Evolutionary conservation across 2,329 filamentous ascomycete species (phyloP).

Genomic region (Xylaria sp.): DNA sequence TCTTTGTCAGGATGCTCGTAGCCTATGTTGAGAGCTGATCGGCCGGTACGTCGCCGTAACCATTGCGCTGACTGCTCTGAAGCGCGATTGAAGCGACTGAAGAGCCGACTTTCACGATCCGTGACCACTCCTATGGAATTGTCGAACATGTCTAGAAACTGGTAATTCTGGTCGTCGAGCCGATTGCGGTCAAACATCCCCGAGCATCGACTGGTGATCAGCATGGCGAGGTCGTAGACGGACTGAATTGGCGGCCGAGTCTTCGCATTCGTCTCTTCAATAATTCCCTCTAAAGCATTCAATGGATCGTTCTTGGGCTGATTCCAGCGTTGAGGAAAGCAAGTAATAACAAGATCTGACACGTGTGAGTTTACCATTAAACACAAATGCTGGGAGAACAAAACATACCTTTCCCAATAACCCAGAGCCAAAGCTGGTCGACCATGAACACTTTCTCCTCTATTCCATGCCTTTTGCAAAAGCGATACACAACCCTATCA

Average conservation of each 20-base stretch:
- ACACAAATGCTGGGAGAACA: not conserved
- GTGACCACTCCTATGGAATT: slow-evolving; percentile 67
- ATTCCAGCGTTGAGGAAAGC: slow-evolving; percentile 68
- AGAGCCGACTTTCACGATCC: slow-evolving; percentile 67
- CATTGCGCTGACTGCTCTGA: slow-evolving; percentile 67
- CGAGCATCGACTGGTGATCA: slow-evolving; percentile 69
- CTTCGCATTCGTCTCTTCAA: slow-evolving; percentile 74
- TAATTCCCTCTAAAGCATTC: slow-evolving; percentile 71
- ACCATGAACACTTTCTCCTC: slow-evolving; percentile 75
- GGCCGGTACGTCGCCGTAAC: slow-evolving; percentile 49
- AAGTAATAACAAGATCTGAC: slow-evolving; percentile 67
- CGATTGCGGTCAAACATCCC: slow-evolving; percentile 70
- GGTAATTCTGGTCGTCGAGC: slow-evolving; percentile 68
- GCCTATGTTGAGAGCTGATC: slow-evolving; percentile 29
- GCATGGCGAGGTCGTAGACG: slow-evolving; percentile 71
- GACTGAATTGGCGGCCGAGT: slow-evolving; percentile 68
- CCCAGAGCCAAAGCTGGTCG: slow-evolving; percentile 75
- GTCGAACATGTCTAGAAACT: slow-evolving; percentile 76
- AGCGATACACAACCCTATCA: slow-evolving; percentile 67
- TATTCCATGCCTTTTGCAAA: slow-evolving; percentile 53
- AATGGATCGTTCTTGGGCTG: slow-evolving; percentile 71
- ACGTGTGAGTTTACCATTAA: slow-evolving; percentile 19
- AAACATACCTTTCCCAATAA: slow-evolving; percentile 58
- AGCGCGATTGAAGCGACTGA: slow-evolving; percentile 68
- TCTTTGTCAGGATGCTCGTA: slow-evolving; percentile 40